phyloP scores from a whole-genome alignment of 108 stramenopile species.

The Skeletonema costatum region DNA sequence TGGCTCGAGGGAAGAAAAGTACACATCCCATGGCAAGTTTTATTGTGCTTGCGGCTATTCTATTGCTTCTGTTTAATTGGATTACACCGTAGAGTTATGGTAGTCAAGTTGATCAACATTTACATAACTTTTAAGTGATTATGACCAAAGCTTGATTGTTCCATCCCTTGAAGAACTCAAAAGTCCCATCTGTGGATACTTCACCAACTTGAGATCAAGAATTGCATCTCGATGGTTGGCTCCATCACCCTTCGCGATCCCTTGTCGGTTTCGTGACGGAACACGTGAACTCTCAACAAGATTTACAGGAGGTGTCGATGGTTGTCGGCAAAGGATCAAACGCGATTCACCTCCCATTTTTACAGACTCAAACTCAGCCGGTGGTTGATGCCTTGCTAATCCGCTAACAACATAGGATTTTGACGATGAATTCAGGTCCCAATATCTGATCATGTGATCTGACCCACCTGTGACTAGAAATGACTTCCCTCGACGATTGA shows the following conservation, averaged over 20 bases:
- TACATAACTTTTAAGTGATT: not conserved
- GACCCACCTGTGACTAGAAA: constrained; percentile 92
- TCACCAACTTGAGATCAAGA: constrained; percentile 71
- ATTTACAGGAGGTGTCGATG: constrained; percentile 37
- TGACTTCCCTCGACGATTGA: constrained; percentile 61
- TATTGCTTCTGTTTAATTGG: constrained; percentile 75
- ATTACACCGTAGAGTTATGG: constrained; percentile 52
- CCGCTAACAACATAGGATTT: constrained; percentile 89
- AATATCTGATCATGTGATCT: constrained; percentile 84
- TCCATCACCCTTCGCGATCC: constrained; percentile 37
- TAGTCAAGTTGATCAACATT: too few species aligned
- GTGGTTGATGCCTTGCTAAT: constrained; percentile 55
- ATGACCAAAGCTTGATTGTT: constrained; percentile 75
- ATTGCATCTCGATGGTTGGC: constrained; percentile 68
- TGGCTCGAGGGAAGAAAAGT: constrained; percentile 62
- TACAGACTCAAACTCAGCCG: constrained; percentile 73
- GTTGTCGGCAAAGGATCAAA: constrained; percentile 78
- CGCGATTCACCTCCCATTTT: constrained; percentile 51
- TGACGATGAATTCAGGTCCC: constrained; percentile 85
- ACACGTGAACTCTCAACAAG: constrained; percentile 55
- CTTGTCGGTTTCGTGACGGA: constrained; percentile 39
- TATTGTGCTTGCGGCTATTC: constrained; percentile 64
- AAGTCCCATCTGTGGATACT: constrained; percentile 62
- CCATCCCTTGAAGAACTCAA: constrained; percentile 76
- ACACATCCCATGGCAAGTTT: constrained; percentile 81